Conservation (phyloP, 2,329 filamentous ascomycete species). For the Botryotinia convoluta region DNA sequence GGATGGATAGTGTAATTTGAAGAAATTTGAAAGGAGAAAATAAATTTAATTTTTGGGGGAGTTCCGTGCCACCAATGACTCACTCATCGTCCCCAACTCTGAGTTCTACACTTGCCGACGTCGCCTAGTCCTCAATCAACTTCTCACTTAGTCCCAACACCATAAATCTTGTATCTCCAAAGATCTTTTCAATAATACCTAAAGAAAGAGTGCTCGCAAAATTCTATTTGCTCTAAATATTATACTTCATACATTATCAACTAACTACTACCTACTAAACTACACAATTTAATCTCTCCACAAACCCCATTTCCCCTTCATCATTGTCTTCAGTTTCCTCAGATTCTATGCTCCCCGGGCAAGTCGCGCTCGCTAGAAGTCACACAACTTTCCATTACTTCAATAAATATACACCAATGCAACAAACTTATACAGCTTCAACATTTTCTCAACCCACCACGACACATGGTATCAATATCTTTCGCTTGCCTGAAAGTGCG, state of each 20-base stretch:
- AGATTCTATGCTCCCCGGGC: neutral
- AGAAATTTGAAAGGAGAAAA: neutral
- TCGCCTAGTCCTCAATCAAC: neutral
- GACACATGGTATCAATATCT: slow-evolving; percentile 1
- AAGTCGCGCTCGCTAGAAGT: neutral
- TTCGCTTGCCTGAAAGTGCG: neutral
- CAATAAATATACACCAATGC: neutral
- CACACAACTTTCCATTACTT: neutral
- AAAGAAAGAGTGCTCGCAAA: neutral
- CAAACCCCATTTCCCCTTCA: neutral
- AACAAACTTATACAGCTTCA: neutral
- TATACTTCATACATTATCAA: neutral
- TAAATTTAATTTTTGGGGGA: neutral
- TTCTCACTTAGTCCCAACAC: neutral
- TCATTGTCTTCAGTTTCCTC: neutral
- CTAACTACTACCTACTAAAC: neutral
- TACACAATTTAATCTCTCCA: neutral
- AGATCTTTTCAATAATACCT: neutral
- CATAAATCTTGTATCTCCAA: neutral
- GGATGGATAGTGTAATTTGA: neutral
- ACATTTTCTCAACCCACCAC: neutral
- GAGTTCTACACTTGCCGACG: neutral
- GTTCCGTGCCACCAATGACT: neutral
- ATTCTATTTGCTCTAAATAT: neutral
- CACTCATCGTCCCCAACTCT: neutral